These are phyloP conservation scores for Centrapalus pauciflorus DNA, from an alignment of 129 eudicot genomes.

Conservation along the genomic window DNA sequence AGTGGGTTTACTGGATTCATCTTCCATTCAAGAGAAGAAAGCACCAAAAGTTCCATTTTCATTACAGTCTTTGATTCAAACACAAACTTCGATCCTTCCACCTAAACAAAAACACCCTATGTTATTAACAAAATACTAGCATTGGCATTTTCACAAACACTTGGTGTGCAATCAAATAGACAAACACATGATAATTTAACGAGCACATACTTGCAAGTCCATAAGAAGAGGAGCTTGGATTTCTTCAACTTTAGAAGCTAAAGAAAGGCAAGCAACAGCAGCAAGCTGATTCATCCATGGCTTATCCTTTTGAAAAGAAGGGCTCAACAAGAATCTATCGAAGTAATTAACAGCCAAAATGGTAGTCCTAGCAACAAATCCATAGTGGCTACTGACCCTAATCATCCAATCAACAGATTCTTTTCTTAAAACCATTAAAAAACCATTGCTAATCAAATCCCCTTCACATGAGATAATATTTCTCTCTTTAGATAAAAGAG, in stretches of 20 bases:
- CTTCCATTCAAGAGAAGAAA: constrained; percentile 78
- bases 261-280: constrained; percentile 37
- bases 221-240: constrained; percentile 26
- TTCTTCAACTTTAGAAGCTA: constrained; percentile 39
- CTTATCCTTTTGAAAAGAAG: constrained; percentile 33
- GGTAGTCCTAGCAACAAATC: constrained; percentile 51
- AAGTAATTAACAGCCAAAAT: constrained; percentile 77
- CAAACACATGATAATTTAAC: too few relatives aligned
- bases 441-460: constrained; percentile 1
- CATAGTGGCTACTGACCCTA: constrained; percentile 55
- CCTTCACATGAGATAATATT: not conserved
- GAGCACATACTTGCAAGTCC: constrained; percentile 23
- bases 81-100: constrained; percentile 53
- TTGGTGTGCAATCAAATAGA: not conserved
- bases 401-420: constrained; percentile 70
- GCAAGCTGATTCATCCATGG: constrained; percentile 40
- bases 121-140: not conserved
- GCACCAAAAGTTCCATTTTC: constrained; percentile 87
- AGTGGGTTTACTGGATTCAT: constrained; percentile 86
- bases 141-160: constrained; percentile 29
- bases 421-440: constrained; percentile 33
- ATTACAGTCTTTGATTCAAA: constrained; percentile 78
- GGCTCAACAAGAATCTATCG: constrained; percentile 61
- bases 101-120: constrained; percentile 33
- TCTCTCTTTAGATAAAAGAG: constrained; percentile 17